These are phyloP conservation scores for Misopates orontium DNA, from an alignment of 257 asterid species.

Conservation along the genomic window DNA sequence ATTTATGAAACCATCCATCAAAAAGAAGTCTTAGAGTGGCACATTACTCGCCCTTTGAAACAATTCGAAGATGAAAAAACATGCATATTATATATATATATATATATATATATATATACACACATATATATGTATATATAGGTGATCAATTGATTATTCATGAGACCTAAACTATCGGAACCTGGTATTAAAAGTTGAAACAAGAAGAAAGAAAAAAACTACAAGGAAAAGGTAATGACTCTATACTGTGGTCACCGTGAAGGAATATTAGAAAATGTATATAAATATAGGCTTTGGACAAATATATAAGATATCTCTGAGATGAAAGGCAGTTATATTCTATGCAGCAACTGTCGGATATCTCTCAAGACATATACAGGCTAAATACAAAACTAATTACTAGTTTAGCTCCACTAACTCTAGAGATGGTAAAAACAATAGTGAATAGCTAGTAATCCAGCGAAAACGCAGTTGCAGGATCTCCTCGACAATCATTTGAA, in stretches of 20 bases:
- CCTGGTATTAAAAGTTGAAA: constrained; percentile 7
- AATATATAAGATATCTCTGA: background rate
- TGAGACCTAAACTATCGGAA: constrained; percentile 22
- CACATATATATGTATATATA: too few relatives aligned
- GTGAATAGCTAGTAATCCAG: background rate
- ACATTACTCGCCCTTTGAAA: constrained; percentile 2
- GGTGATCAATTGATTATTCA: constrained; percentile 10
- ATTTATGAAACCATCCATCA: constrained; percentile 27
- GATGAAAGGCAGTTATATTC: background rate
- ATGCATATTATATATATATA: constrained; percentile 14
- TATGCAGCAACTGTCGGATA: background rate
- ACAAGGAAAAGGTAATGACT: background rate
- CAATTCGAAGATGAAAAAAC: constrained; percentile 16
- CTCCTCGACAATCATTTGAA: background rate
- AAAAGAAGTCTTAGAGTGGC: constrained; percentile 13
- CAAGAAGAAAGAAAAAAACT: constrained; percentile 14
- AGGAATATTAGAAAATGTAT: background rate
- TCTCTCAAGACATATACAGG: background rate
- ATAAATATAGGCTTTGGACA: background rate
- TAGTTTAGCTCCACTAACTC: background rate
- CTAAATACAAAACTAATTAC: background rate
- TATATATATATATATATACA: too few relatives aligned
- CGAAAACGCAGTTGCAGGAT: background rate
- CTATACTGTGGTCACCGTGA: background rate
- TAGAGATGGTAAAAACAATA: background rate